Evolutionary conservation across 768 basidiomycete species (phyloP), one percentile per base, ranked within the genome.

Genomic region (Hygrocybe punicea): DNA sequence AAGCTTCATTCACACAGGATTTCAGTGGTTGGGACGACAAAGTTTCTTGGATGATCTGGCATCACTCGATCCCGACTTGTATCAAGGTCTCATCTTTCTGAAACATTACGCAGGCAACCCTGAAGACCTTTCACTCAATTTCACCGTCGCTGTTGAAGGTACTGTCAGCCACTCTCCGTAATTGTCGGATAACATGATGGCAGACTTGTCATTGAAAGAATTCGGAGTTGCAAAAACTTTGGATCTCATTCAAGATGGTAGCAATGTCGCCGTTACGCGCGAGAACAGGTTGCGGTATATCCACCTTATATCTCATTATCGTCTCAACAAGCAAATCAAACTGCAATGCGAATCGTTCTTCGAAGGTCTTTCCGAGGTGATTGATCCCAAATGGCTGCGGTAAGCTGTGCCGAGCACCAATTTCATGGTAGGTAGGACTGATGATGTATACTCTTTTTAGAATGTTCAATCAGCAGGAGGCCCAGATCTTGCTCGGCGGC

Each of bases 381-480:
- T 98, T 65, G 89, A 96, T 59, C 84, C 84, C 0, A 90, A 91
- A 64, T 98, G 91, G 91, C 79, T 96, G 19, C 76, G 86, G 84
- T 87, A 29, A 24, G 75, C 65, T 33, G 53, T 39, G 23, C 33
- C 39, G 51, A 23, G 9, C 44, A 56, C 16, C 37, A 9, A 45
- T 13, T 9, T 19, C 45, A n/a, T n/a, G n/a, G n/a, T n/a, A n/a
- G 23, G 13, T 37, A 23, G 13, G 33, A 14, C 48, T 33, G 19
- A 11, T 42, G 34, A 53, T 11, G 19, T 6, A 17, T 17, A 34
- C 36, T 34, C 11, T 25, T 49, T 58, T 8, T 59, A 91, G 93
- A 45, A 95, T 98, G 91, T 99, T 98, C 74, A 96, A 98, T 69
- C 95, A 96, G 62, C 89, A 92, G 67, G 97, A 98, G 70, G 77